Percentiles rank a stretch among this genome's conserved stretches.
Conservation (phyloP, 768 basidiomycete genomes). For the Pleurotus giganteus region DNA sequence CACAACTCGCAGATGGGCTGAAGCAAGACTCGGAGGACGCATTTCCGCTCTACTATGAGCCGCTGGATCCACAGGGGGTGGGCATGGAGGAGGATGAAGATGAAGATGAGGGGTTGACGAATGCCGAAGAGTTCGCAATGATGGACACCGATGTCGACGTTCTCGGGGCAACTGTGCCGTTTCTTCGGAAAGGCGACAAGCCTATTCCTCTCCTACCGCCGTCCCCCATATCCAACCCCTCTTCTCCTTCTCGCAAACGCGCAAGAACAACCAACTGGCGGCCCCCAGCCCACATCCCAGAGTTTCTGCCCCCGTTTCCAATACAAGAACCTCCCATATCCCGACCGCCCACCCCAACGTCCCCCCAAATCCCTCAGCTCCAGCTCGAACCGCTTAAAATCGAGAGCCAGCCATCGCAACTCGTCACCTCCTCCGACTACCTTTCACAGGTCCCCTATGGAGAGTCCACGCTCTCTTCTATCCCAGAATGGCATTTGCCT, state of each 20-base stretch:
- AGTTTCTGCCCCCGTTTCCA: conserved; percentile 71
- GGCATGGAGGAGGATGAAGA: conserved; percentile 28
- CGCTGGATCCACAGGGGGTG: conserved; percentile 29
- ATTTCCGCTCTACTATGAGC: conserved; percentile 49
- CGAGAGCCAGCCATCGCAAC: conserved; percentile 39
- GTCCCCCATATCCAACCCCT: conserved; percentile 57
- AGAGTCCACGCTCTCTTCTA: conserved; percentile 64
- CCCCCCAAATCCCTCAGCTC: conserved; percentile 27
- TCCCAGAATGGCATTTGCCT: conserved; percentile 72
- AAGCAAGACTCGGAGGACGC: conserved; percentile 52
- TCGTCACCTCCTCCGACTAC: conserved; percentile 61
- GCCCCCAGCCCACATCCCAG: conserved; percentile 62
- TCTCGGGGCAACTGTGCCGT: conserved; percentile 12
- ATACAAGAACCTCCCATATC: conserved; percentile 26
- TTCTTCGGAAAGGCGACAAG: conserved; percentile 25
- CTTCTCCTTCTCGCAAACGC: conserved; percentile 57
- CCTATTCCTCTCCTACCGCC: conserved; percentile 41
- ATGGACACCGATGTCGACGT: conserved; percentile 29
- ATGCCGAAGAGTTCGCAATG: conserved; percentile 14
- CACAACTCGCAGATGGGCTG: conserved; percentile 59
- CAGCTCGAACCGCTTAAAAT: conserved; percentile 29
- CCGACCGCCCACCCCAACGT: conserved; percentile 32
- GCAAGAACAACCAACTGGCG: conserved; percentile 55
- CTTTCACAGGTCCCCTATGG: conserved; percentile 71
- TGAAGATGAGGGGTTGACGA: conserved; percentile 20